phyloP scores from a whole-genome alignment of 768 basidiomycete species.

The Amanita exitialis region DNA sequence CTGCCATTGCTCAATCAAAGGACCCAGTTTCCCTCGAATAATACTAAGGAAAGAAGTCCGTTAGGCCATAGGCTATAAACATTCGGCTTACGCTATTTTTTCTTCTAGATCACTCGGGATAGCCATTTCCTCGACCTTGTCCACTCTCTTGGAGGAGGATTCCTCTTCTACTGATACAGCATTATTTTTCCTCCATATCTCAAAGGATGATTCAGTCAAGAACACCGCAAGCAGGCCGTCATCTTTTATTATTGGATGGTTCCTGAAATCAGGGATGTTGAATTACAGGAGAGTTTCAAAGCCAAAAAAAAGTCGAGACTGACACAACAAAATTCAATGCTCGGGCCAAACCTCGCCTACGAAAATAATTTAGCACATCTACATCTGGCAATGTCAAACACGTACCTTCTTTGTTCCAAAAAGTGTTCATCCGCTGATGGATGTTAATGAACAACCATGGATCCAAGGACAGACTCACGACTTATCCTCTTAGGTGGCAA shows the following conservation, averaged over 20 bases:
- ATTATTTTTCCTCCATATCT: conserved; percentile 78
- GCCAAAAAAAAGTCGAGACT: conserved; percentile 17
- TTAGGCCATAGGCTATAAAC: conserved; percentile 1
- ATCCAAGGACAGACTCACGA: conserved; percentile 38
- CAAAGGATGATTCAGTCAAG: conserved; percentile 75
- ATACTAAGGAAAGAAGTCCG: conserved; percentile 30
- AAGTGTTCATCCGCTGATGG: conserved; percentile 71
- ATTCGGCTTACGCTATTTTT: conserved; percentile 57
- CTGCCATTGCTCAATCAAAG: conserved; percentile 87
- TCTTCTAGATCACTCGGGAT: conserved; percentile 91
- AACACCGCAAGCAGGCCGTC: conserved; percentile 79
- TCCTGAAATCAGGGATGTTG: conserved; percentile 27
- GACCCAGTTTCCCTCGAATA: conserved; percentile 65
- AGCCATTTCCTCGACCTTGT: conserved; percentile 79
- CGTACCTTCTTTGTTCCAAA: conserved; percentile 78
- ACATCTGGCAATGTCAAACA: background rate
- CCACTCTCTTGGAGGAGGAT: conserved; percentile 67
- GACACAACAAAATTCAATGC: conserved; percentile 75
- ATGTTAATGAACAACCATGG: conserved; percentile 4
- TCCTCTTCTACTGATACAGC: conserved; percentile 81
- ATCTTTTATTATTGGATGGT: conserved; percentile 86
- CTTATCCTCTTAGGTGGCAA: conserved; percentile 91
- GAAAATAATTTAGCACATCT: conserved; percentile 3
- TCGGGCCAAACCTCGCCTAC: conserved; percentile 69
- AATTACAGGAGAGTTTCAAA: background rate